Evolutionary conservation across 805 yeast species (phyloP), one percentile per base, ranked within the genome.

Genomic region (Dipodascus albidus): DNA sequence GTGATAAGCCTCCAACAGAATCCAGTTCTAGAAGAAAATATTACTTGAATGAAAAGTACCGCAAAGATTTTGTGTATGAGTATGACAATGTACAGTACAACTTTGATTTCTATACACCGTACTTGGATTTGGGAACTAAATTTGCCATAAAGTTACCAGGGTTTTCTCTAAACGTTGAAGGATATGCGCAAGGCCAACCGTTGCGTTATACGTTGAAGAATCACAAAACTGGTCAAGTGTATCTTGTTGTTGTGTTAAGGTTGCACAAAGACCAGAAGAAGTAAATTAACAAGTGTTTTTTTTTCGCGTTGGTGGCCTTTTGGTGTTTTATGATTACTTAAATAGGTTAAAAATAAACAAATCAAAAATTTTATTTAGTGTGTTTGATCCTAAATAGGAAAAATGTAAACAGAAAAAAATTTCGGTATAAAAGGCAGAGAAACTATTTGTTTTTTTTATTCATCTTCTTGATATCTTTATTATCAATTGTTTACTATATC

Each of bases 71-170:
- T 55, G 60, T 55, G 0, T 80, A 79, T 58, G 54, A 66, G 21
- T 6, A 11, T 27, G 62, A 69, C 4, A 71, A 68, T 22, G 52
- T 59, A 19, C 59, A 64, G 3, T 82, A 81, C 56, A 58, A 62
- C 21, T 70, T 82, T 53, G 78, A 75, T 54, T 82, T 82, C 60
- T 77, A 74, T 57, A 80, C 85, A 1, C 76, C 78, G 23, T 74
- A 74, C 52, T 60, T 82, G 23, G 77, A 76, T 49, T 61, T 81
- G 67, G 70, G 75, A 59, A 73, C 80, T 2, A 68, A 73, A 35
- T 77, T 81, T 57, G 71, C 73, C 56, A 73, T 82, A 2, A 66
- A 73, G 53, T 65, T 82, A 49, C 87, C 87, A 0, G 78, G 77
- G 2, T 69, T 67, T 54, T 66, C 59, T 8, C 59, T 69, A 50